Conservation (phyloP, 2,329 filamentous ascomycete genomes). For the Onygenales sp. region DNA sequence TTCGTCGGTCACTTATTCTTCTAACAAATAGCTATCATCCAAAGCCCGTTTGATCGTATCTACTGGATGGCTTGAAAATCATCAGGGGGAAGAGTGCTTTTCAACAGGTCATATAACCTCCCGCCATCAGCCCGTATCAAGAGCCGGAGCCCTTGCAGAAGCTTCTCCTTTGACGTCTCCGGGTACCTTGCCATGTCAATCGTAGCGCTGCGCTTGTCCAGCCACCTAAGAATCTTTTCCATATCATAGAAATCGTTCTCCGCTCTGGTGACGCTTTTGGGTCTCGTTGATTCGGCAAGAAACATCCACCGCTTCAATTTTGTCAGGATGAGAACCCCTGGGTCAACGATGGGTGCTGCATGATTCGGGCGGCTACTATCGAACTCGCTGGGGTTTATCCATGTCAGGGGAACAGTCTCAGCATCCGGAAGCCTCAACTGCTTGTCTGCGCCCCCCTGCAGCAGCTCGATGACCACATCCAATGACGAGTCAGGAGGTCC, state of each 20-base stretch:
- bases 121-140: not conserved
- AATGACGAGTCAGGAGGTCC: not conserved
- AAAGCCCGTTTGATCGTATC: too few species aligned
- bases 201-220: not conserved
- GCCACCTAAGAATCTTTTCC: constrained; percentile 4
- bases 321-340: constrained; percentile 5
- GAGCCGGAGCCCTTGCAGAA: constrained; percentile 4
- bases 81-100: not conserved
- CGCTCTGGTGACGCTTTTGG: constrained; percentile 3
- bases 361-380: not conserved
- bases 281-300: constrained; percentile 6
- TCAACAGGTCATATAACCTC: not conserved
- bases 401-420: not conserved
- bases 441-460: constrained; percentile 4
- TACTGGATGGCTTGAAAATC: not conserved
- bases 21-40: too few species aligned
- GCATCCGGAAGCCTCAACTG: constrained; percentile 6
- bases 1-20: too few species aligned
- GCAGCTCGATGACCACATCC: not conserved
- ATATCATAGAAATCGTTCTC: constrained; percentile 5
- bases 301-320: constrained; percentile 10
- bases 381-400: not conserved
- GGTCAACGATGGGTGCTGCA: constrained; percentile 6
- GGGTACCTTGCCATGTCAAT: constrained; percentile 7
- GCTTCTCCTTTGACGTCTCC: constrained; percentile 7